A percentile compares a stretch with the other conserved stretches of the same genome.
phyloP scores from a whole-genome alignment of 176 grass and related monocot species.

The Eremochloa ophiuroides region DNA sequence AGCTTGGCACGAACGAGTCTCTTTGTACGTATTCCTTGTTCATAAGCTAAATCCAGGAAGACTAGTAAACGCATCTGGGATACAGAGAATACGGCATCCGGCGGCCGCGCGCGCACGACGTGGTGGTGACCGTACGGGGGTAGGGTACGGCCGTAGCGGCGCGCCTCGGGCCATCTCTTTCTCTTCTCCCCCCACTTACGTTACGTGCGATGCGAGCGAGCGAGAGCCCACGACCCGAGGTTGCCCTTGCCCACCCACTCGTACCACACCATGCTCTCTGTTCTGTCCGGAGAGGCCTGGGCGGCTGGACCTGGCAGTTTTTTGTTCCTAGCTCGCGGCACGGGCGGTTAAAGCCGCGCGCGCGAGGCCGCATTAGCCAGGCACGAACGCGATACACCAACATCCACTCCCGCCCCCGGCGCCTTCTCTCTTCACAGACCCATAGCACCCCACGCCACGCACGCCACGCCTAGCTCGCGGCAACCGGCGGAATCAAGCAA shows the following conservation, averaged over 20 bases:
- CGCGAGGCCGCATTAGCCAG: slow-evolving; percentile 19
- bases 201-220: slow-evolving; percentile 9
- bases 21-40: slow-evolving; percentile 13
- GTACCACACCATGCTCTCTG: not conserved
- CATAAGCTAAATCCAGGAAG: slow-evolving; percentile 7
- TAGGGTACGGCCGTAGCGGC: not conserved
- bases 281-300: too few species aligned
- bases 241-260: not conserved
- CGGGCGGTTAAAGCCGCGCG: slow-evolving; percentile 31
- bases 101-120: not conserved
- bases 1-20: not conserved
- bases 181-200: not conserved
- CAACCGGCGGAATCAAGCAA: not conserved
- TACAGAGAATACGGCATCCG: not conserved
- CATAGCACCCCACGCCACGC: not conserved
- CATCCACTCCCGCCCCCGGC: not conserved
- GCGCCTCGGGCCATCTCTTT: not conserved
- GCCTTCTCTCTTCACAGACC: not conserved
- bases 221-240: not conserved
- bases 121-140: not conserved
- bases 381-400: slow-evolving; percentile 48
- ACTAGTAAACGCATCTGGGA: not conserved
- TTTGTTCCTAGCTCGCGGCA: slow-evolving; percentile 11
- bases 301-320: slow-evolving; percentile 1
- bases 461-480: too few species aligned